Evolutionary conservation across 495 filamentous ascomycete species (phyloP), one percentile per base, ranked within the genome.

Genomic region (Penicillium psychrofluorescens): DNA sequence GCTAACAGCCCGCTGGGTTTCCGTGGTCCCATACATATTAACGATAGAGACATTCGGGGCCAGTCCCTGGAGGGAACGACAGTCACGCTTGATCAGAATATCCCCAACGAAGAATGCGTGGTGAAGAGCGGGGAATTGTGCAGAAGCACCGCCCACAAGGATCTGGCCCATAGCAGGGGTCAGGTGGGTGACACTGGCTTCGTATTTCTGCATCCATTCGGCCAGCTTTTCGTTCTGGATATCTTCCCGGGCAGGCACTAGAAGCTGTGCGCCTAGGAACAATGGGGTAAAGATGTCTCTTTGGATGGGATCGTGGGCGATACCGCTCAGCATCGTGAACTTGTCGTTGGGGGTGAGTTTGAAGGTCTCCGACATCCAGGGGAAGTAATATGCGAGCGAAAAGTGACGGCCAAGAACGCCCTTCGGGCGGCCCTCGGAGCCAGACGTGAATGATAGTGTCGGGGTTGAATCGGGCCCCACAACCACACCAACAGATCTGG

Each of bases 141-240:
- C 77, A 7, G 75, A 83, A 7, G 88, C 86, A 50, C 87, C 88
- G 32, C 91, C 92, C 28, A 95, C 85, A 1, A 98, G 71, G 40
- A 98, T 92, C 56, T 97, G 90, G 40, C 91, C 91, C 90, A 97
- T 72, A 32, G 90, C 92, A 6, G 92, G 92, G 0, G 92, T 98
- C 11, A 98, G 71, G 58, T 96, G 92, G 5, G 90, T 91, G 30
- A 92, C 83, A 11, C 87, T 95, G 11, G 85, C 80, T 41, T 76
- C 67, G 54, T 90, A 78, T 41, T 86, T 77, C 37, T 72, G 74
- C 82, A 96, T 90, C 92, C 92, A 96, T 53, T 94, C 86, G 2
- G 88, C 90, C 13, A 98, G 74, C 46, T 76, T 81, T 63, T 95
- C 90, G 55, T 95, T 85, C 39, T 84, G 78, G 33, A 98, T 98